A percentile compares a stretch with the other conserved stretches of the same genome.
These are phyloP conservation scores for Massariosphaeria phaeospora DNA, from an alignment of 495 filamentous ascomycete species.

Conservation along the genomic window DNA sequence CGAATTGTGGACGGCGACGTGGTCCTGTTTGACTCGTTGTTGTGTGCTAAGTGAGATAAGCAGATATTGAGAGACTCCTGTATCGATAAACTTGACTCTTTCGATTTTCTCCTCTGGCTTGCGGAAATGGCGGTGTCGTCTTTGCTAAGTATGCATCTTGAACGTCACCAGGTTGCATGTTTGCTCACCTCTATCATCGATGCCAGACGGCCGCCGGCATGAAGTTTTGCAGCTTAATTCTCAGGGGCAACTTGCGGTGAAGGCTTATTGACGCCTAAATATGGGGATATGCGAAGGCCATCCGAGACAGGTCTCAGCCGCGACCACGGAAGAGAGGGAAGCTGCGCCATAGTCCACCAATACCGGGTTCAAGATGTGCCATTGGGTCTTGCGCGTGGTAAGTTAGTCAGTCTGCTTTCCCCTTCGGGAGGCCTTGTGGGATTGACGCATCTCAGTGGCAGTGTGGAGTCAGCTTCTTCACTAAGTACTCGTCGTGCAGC, in stretches of 20 bases:
- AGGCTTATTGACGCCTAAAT: background rate
- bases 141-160: too few species aligned
- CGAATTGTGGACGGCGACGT: too few species aligned
- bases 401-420: background rate
- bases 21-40: too few species aligned
- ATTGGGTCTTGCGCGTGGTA: conserved; percentile 22
- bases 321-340: background rate
- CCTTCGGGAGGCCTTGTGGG: too few species aligned
- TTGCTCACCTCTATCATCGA: background rate
- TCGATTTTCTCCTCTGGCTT: too few species aligned
- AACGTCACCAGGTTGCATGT: background rate
- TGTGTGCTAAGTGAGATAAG: too few species aligned
- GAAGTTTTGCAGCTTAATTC: background rate
- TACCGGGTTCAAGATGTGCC: conserved; percentile 11
- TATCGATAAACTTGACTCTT: too few species aligned
- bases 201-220: conserved; percentile 2
- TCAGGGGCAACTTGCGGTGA: background rate
- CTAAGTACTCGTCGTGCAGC: conserved; percentile 28
- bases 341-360: background rate
- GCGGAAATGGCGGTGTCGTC: too few species aligned
- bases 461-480: conserved; percentile 30
- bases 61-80: too few species aligned
- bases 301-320: background rate
- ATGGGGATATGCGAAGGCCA: background rate
- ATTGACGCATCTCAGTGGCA: conserved; percentile 22